Conservation (phyloP, 805 yeast species). For the Wickerhamia fluorescens region DNA sequence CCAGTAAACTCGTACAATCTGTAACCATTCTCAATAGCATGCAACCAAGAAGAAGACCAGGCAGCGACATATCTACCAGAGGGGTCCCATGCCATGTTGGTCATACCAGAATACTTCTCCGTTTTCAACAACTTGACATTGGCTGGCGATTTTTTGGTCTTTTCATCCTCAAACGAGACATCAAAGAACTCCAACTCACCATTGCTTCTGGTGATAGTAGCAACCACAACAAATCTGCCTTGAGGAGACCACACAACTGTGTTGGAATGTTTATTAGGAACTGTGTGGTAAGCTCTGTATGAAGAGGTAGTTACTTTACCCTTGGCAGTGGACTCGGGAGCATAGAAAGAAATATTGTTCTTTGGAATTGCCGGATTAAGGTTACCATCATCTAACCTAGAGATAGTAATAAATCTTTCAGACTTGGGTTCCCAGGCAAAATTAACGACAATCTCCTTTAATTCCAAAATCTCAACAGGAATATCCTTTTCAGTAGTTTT, state of each 20-base stretch:
- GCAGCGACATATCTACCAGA: conserved; percentile 87
- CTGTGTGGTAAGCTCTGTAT: conserved; percentile 54
- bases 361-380: conserved; percentile 59
- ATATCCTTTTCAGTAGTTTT: conserved; percentile 80
- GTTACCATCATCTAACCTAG: conserved; percentile 50
- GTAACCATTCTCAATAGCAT: conserved; percentile 84
- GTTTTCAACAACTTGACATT: conserved; percentile 51
- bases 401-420: conserved; percentile 76
- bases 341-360: conserved; percentile 72
- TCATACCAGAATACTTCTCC: conserved; percentile 68
- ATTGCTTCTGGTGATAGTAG: conserved; percentile 40
- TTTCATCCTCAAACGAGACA: conserved; percentile 72
- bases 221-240: conserved; percentile 73
- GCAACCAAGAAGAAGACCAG: conserved; percentile 83
- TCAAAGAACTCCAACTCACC: conserved; percentile 84
- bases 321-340: conserved; percentile 57
- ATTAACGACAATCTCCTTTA: conserved; percentile 79
- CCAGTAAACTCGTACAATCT: conserved; percentile 84
- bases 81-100: conserved; percentile 90
- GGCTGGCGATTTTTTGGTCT: conserved; percentile 37
- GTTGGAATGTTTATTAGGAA: conserved; percentile 61
- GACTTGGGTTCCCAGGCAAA: conserved; percentile 96
- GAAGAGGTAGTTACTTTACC: conserved; percentile 39
- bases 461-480: conserved; percentile 91
- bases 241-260: conserved; percentile 83